Percentiles rank a stretch among this genome's conserved stretches.
Conservation (phyloP, 2,329 filamentous ascomycete species). For the Alternaria sp. region DNA sequence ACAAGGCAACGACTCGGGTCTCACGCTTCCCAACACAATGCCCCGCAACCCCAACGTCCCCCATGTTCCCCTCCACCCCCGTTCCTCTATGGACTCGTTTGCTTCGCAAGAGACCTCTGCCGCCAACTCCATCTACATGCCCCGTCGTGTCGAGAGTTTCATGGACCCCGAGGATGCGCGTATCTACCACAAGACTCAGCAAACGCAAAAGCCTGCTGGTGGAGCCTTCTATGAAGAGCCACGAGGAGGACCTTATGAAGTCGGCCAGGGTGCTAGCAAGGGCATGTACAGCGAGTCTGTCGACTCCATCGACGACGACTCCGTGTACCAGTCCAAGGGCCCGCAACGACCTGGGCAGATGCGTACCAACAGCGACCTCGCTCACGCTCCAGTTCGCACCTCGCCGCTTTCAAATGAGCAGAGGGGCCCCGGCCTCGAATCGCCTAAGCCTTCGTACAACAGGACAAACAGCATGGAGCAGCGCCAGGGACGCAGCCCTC, state of each 20-base stretch:
- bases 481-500: conserved; percentile 55
- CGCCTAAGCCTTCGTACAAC: conserved; percentile 45
- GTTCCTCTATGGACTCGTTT: conserved; percentile 73
- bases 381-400: conserved; percentile 30
- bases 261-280: conserved; percentile 35
- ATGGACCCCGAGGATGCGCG: conserved; percentile 80
- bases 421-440: conserved; percentile 34
- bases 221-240: conserved; percentile 54
- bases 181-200: conserved; percentile 75
- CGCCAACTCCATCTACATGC: conserved; percentile 69
- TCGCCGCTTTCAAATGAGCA: conserved; percentile 47
- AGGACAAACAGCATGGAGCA: conserved; percentile 27
- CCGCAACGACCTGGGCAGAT: conserved; percentile 36
- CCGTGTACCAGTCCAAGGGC: conserved; percentile 42
- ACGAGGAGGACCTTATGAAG: conserved; percentile 40
- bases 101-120: conserved; percentile 64
- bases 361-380: conserved; percentile 37
- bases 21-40: conserved; percentile 62
- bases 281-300: conserved; percentile 46
- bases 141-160: conserved; percentile 74
- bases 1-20: conserved; percentile 72
- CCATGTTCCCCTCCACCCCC: conserved; percentile 60
- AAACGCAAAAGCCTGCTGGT: conserved; percentile 55
- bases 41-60: conserved; percentile 57
- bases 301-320: conserved; percentile 50